These are phyloP conservation scores for Globisporangium iwayamae DNA, from an alignment of 352 stramenopile genomes.

Conservation along the genomic window DNA sequence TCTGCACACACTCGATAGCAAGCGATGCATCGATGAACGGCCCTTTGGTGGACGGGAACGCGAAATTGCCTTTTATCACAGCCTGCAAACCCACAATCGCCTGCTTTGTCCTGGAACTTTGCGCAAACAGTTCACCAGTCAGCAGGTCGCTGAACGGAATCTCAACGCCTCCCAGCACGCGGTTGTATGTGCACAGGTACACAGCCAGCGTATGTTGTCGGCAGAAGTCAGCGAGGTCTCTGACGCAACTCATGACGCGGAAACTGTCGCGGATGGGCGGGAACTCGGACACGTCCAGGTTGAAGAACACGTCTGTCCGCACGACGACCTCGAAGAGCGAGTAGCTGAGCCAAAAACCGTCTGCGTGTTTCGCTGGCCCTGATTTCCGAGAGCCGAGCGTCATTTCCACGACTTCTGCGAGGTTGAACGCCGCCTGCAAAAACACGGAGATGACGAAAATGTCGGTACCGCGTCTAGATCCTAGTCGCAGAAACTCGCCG, in stretches of 20 bases:
- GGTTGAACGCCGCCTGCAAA: conserved; percentile 37
- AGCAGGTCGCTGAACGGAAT: conserved; percentile 40
- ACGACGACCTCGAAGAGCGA: conserved; percentile 82
- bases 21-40: conserved; percentile 32
- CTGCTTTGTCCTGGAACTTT: not conserved
- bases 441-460: conserved; percentile 67
- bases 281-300: conserved; percentile 54
- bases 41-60: conserved; percentile 34
- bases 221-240: conserved; percentile 44
- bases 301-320: conserved; percentile 74
- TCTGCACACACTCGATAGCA: conserved; percentile 24
- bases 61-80: conserved; percentile 34
- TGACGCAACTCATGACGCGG: conserved; percentile 47
- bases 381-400: conserved; percentile 6
- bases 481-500: conserved; percentile 54
- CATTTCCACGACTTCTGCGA: conserved; percentile 19
- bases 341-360: conserved; percentile 80
- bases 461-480: conserved; percentile 30
- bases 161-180: conserved; percentile 55
- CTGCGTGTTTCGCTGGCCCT: conserved; percentile 7
- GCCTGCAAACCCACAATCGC: conserved; percentile 9
- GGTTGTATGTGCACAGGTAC: conserved; percentile 71
- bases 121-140: conserved; percentile 17
- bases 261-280: conserved; percentile 71
- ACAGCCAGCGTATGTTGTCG: conserved; percentile 35